phyloP scores from a whole-genome alignment of 2,329 filamentous ascomycete species.

The Cladosporium sp. region DNA sequence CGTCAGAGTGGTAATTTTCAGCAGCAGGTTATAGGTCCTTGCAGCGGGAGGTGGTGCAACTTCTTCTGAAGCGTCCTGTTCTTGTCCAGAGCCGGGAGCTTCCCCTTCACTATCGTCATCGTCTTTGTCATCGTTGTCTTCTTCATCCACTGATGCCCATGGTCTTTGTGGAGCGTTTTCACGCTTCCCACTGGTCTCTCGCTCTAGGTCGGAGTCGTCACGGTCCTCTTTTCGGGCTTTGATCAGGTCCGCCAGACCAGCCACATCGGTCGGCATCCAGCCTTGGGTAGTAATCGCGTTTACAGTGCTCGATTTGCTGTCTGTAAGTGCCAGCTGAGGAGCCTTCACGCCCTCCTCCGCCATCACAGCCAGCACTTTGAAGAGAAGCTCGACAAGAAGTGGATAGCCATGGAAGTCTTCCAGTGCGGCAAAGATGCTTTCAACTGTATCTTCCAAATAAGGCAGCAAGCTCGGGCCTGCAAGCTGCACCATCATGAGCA shows the following conservation, averaged over 20 bases:
- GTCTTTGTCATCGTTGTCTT: slow-evolving; percentile 37
- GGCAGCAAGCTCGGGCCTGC: slow-evolving; percentile 80
- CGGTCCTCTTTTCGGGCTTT: slow-evolving; percentile 20
- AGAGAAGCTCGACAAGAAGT: slow-evolving; percentile 78
- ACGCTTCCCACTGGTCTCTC: slow-evolving; percentile 32
- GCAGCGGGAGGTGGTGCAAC: slow-evolving; percentile 61
- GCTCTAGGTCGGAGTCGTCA: neutral
- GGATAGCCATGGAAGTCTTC: slow-evolving; percentile 95
- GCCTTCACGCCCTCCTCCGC: slow-evolving; percentile 75
- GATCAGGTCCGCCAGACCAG: slow-evolving; percentile 43
- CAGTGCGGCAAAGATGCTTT: slow-evolving; percentile 87
- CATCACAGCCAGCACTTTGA: slow-evolving; percentile 77
- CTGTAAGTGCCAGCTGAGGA: slow-evolving; percentile 49
- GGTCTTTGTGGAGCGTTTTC: slow-evolving; percentile 35
- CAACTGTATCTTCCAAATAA: slow-evolving; percentile 87
- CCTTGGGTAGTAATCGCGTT: slow-evolving; percentile 9
- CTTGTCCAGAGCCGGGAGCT: slow-evolving; percentile 22
- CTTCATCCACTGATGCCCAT: slow-evolving; percentile 31
- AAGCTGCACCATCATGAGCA: slow-evolving; percentile 91
- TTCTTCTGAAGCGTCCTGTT: slow-evolving; percentile 27
- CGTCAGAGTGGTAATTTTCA: slow-evolving; percentile 78
- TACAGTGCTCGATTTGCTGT: slow-evolving; percentile 17
- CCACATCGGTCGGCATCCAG: slow-evolving; percentile 40
- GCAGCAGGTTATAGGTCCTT: slow-evolving; percentile 76
- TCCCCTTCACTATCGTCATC: slow-evolving; percentile 28